These are phyloP conservation scores for Lenzites betulinus DNA, from an alignment of 768 basidiomycete species.

Conservation along the genomic window DNA sequence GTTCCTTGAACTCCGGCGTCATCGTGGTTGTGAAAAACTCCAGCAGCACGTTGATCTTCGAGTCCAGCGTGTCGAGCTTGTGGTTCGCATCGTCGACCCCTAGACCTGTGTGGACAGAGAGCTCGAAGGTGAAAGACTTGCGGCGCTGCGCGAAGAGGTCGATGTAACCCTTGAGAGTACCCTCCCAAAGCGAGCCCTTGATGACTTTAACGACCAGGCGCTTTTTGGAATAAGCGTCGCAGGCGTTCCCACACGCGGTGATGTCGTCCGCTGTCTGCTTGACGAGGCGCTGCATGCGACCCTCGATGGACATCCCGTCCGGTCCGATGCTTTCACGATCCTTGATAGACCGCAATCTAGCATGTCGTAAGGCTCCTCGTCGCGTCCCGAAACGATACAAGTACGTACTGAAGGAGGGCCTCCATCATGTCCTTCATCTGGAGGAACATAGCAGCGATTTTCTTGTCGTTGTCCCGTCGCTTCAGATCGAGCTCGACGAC, in stretches of 20 bases:
- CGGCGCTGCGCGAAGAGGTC: conserved; percentile 30
- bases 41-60: conserved; percentile 35
- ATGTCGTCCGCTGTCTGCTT: conserved; percentile 34
- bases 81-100: conserved; percentile 28
- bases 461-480: conserved; percentile 53
- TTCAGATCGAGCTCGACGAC: conserved; percentile 51
- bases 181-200: conserved; percentile 34
- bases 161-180: conserved; percentile 27
- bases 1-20: conserved; percentile 42
- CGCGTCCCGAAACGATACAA: background rate
- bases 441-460: conserved; percentile 46
- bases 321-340: conserved; percentile 34
- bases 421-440: conserved; percentile 56
- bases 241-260: conserved; percentile 35
- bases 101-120: conserved; percentile 32
- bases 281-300: conserved; percentile 36
- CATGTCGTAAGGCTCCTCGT: background rate
- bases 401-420: conserved; percentile 46
- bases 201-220: conserved; percentile 34
- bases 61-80: conserved; percentile 21
- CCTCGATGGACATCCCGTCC: conserved; percentile 38
- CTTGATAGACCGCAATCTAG: conserved; percentile 36
- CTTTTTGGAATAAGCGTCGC: conserved; percentile 38
- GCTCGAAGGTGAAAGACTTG: conserved; percentile 32
- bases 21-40: conserved; percentile 42